Base-by-base conservation (phyloP, 176 grass and related monocot species). In the Ensete ventricosum region DNA sequence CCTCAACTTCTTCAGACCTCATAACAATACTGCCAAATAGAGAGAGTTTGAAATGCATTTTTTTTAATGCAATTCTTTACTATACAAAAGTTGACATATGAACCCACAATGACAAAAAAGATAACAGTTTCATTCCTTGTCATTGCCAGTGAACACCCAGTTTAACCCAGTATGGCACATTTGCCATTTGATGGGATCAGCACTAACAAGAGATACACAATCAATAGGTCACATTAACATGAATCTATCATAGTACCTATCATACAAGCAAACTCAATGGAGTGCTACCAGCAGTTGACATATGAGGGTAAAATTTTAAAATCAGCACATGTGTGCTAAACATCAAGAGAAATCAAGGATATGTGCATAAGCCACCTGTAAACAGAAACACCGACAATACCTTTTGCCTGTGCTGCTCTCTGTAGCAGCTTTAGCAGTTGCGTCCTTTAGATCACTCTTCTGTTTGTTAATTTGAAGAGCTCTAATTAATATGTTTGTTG, bases 401-500 rank as follows among this genome's bases (percentile, higher is more conserved):
- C 90, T 98, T 82, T 93, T 98, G 26, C 80, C 84, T 67, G 69
- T 89, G 49, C 70, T 68, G 27, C 29, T 80, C 68, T 78, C 82
- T 43, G 53, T 68, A 72, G 72, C 59, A 75, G 73, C 73, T 54
- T 80, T 88, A 65, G 77, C 72, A 86, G 54, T 83, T 53, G 54
- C 3, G 29, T 92, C 90, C 72, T 89, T 91, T 52, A 71, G 74
- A 23, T 92, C 92, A 74, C 51, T 91, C 71, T 88, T 92, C 64
- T 88, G 85, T 73, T 96, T 93, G 78, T 81, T 93, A 64, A 91
- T 76, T 78, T 98, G 88, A 52, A 98, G 90, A 91, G 92, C 81
- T 78, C 95, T 98, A 69, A 93, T 98, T 77, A 98, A 89, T 84
- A 98, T 91, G 71, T 98, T 98, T 52, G 88, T 93, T 20, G 82